Percentiles rank a stretch among this genome's conserved stretches.
Evolutionary conservation across 148 eudicot species (phyloP).

Genomic region (Spergularia marina): DNA sequence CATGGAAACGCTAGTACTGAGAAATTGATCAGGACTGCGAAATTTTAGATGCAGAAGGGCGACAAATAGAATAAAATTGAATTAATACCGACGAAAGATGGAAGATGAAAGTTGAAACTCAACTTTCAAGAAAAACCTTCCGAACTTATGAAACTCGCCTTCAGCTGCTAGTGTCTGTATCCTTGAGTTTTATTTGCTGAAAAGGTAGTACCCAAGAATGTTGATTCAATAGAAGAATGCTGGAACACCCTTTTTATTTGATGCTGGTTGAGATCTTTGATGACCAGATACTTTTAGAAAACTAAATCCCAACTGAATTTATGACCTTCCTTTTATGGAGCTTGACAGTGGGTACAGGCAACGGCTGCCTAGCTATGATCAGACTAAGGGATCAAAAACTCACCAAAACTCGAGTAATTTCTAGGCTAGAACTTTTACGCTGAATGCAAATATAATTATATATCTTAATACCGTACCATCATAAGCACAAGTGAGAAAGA

Average conservation of each 20-base stretch:
- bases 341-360: neutral
- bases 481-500: conserved; percentile 2
- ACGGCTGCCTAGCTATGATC: neutral
- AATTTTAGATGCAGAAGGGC: too few relatives aligned
- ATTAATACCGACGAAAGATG: too few relatives aligned
- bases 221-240: too few relatives aligned
- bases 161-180: too few relatives aligned
- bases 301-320: neutral
- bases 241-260: neutral
- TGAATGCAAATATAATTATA: neutral
- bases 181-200: too few relatives aligned
- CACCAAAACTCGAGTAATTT: neutral
- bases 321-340: neutral
- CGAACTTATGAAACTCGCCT: too few relatives aligned
- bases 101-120: too few relatives aligned
- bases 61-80: too few relatives aligned
- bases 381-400: neutral
- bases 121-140: too few relatives aligned
- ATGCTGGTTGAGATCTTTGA: neutral
- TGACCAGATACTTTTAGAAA: neutral
- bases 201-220: too few relatives aligned
- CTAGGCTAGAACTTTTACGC: neutral
- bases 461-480: neutral
- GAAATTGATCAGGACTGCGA: too few relatives aligned
- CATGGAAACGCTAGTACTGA: too few relatives aligned